These are phyloP conservation scores for Balansia obtecta DNA, from an alignment of 2,329 filamentous ascomycete species.

Conservation along the genomic window DNA sequence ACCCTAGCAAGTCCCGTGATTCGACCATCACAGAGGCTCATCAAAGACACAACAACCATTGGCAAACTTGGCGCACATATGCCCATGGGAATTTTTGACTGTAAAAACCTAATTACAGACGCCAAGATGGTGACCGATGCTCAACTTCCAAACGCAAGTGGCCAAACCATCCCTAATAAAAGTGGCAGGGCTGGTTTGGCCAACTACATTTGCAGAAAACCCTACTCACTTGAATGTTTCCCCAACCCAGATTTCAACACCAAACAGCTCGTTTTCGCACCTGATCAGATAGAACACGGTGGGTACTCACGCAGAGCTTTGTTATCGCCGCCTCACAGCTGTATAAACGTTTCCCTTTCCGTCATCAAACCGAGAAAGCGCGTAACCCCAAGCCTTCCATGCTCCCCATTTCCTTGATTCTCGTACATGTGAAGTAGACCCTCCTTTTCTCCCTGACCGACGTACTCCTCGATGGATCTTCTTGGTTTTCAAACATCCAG, in stretches of 20 bases:
- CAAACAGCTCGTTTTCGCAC: slow-evolving; percentile 9
- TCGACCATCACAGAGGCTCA: slow-evolving; percentile 19
- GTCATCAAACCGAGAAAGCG: neutral
- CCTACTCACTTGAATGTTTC: slow-evolving; percentile 10
- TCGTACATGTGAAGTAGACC: neutral
- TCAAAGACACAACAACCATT: slow-evolving; percentile 11
- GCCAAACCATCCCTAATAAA: slow-evolving; percentile 40
- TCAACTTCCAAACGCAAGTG: slow-evolving; percentile 55
- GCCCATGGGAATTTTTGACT: slow-evolving; percentile 40
- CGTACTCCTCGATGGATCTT: slow-evolving; percentile 5
- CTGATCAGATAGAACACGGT: neutral
- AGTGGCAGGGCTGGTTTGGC: slow-evolving; percentile 23
- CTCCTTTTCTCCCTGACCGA: slow-evolving; percentile 4
- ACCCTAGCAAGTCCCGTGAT: neutral
- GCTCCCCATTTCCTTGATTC: neutral
- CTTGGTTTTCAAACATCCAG: slow-evolving; percentile 3
- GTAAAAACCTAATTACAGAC: slow-evolving; percentile 56
- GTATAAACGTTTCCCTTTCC: neutral
- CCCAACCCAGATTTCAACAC: slow-evolving; percentile 26
- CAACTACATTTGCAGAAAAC: slow-evolving; percentile 3
- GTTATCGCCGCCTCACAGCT: slow-evolving; percentile 4
- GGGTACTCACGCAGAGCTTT: slow-evolving; percentile 4
- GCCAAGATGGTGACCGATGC: slow-evolving; percentile 52
- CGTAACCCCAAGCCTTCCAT: neutral
- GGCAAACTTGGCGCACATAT: slow-evolving; percentile 19